Evolutionary conservation across 2,329 filamentous ascomycete genomes (phyloP), one percentile per base, ranked within the genome.

Genomic region (Aurifilum marmelostoma): DNA sequence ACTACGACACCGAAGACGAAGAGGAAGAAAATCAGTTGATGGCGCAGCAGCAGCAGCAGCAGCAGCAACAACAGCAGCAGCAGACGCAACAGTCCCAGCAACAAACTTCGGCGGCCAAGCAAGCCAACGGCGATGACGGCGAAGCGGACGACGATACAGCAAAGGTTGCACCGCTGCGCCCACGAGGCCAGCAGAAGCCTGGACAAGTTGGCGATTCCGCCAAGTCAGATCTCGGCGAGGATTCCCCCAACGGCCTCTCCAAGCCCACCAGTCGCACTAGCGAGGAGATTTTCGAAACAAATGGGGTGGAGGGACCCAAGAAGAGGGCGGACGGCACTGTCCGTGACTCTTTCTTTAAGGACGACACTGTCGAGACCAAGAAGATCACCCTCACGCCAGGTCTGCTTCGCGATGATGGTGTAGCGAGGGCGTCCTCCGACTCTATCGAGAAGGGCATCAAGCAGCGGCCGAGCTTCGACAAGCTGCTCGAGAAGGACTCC

Each of bases 301-400:
- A 84, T 71, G 75, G 79, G 1, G 82, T 84, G 68, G 83, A 87
- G 56, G 81, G 82, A 1, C 80, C 82, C 1, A 85, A 85, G 77
- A 88, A 91, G 76, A 94, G 93, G 47, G 89, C 91, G 72, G 97
- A 97, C 74, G 94, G 94, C 56, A 95, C 92, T 29, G 87, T 97
- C 59, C 88, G 95, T 72, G 95, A 98, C 80, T 97, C 95, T 0
- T 97, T 98, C 84, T 97, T 97, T 84, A 97, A 94, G 79, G 96
- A 98, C 76, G 95, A 99, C 76, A 93, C 89, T 41, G 91, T 93
- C 50, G 96, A 98, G 79, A 97, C 96, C 2, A 94, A 97, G 80
- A 98, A 98, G 82, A 98, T 99, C 73, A 97, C 94, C 0, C 87
- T 99, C 59, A 99, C 96, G 3, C 96, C 96, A 1, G 97, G 97